These are phyloP conservation scores for Colletotrichum tropicale DNA, from an alignment of 2,329 filamentous ascomycete species.

Conservation along the genomic window DNA sequence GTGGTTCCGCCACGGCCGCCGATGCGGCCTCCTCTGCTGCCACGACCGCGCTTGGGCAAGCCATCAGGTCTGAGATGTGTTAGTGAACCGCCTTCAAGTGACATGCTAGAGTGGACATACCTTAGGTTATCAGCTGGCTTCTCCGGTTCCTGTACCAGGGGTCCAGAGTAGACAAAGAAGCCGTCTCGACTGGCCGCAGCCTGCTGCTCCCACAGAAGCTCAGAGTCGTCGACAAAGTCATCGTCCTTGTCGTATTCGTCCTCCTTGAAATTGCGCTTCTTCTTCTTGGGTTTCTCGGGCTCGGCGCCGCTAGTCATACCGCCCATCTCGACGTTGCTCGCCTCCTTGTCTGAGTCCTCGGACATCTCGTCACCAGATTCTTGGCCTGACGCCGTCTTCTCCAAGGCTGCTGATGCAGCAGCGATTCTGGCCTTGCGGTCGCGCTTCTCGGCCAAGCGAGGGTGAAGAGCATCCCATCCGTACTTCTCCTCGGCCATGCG, in stretches of 20 bases:
- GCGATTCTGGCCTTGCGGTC: constrained; percentile 88
- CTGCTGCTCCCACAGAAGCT: constrained; percentile 93
- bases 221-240: constrained; percentile 90
- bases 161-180: constrained; percentile 97
- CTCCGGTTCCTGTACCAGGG: constrained; percentile 84
- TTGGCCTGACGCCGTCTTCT: constrained; percentile 71
- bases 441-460: constrained; percentile 85
- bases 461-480: constrained; percentile 92
- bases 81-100: constrained; percentile 31
- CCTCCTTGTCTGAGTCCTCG: constrained; percentile 77
- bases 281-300: constrained; percentile 69
- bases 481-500: constrained; percentile 92
- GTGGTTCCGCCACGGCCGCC: constrained; percentile 67
- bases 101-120: constrained; percentile 43
- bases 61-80: constrained; percentile 64
- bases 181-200: constrained; percentile 93
- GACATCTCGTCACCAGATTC: constrained; percentile 85
- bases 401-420: constrained; percentile 84
- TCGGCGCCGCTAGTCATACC: constrained; percentile 66
- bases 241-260: constrained; percentile 86
- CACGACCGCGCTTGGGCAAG: constrained; percentile 67
- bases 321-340: constrained; percentile 89
- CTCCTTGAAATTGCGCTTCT: constrained; percentile 80
- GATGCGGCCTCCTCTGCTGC: constrained; percentile 52
- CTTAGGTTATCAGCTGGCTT: constrained; percentile 58